Percentiles rank a stretch among this genome's conserved stretches.
These are phyloP conservation scores for Pythium dissimile DNA, from an alignment of 352 stramenopile genomes.

Conservation along the genomic window DNA sequence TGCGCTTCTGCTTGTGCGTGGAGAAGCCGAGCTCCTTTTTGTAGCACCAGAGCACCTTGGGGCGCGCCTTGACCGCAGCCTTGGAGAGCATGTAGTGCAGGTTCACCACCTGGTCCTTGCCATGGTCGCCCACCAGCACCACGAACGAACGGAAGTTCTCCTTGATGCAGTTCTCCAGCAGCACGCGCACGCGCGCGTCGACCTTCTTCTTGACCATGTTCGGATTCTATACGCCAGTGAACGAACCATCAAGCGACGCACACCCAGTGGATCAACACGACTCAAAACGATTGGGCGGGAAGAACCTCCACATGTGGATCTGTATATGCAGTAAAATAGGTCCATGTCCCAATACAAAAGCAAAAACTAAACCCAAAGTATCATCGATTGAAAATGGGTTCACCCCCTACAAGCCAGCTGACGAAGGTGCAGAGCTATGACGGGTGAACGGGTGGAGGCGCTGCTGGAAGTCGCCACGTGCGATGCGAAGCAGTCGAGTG, in stretches of 20 bases:
- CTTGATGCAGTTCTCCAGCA: conserved; percentile 97
- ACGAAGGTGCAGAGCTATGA: conserved; percentile 21
- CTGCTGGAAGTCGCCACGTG: conserved; percentile 44
- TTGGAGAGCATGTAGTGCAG: conserved; percentile 98
- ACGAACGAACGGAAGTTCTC: conserved; percentile 97
- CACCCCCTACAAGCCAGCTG: not conserved
- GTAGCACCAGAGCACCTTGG: conserved; percentile 99
- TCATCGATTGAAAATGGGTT: not conserved
- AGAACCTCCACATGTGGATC: conserved; percentile 3
- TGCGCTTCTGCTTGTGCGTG: conserved; percentile 94
- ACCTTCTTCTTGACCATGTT: conserved; percentile 99
- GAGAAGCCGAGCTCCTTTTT: conserved; percentile 99
- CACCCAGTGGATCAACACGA: not conserved
- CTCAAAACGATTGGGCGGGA: conserved; percentile 19
- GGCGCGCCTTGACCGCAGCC: conserved; percentile 91
- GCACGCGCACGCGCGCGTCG: conserved; percentile 95
- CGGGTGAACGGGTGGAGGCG: conserved; percentile 29
- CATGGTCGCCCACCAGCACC: conserved; percentile 98
- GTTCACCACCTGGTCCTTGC: conserved; percentile 99
- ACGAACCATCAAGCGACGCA: conserved; percentile 13
- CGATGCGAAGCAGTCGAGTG: conserved; percentile 29
- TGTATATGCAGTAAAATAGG: not conserved
- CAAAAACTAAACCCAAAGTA: not conserved
- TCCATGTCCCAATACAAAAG: not conserved
- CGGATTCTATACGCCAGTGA: too few relatives aligned